These are phyloP conservation scores for Pseudonitzschia delicatissima DNA, from an alignment of 108 stramenopile genomes.

Conservation along the genomic window DNA sequence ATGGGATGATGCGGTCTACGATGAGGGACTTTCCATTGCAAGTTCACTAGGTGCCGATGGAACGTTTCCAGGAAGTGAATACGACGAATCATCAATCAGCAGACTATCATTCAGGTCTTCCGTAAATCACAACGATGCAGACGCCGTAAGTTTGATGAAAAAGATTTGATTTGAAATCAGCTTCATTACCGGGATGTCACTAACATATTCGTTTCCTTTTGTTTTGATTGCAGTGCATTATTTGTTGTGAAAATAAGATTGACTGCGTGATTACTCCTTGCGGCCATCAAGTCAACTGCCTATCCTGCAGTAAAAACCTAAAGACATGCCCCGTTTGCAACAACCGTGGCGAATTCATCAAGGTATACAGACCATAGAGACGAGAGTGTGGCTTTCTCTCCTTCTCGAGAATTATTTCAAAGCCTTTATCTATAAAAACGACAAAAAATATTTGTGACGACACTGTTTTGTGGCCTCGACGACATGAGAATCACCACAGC, in stretches of 20 bases:
- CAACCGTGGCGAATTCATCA: conserved; percentile 53
- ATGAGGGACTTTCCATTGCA: conserved; percentile 28
- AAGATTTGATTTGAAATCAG: background rate
- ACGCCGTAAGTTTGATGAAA: background rate
- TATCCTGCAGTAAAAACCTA: conserved; percentile 48
- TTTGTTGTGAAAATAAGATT: conserved; percentile 58
- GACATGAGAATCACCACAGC: no score
- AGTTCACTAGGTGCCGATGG: conserved; percentile 37
- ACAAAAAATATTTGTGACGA: no score
- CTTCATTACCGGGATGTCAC: background rate
- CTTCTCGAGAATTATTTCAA: no score
- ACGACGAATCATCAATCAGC: conserved; percentile 14
- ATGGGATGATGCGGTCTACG: conserved; percentile 36
- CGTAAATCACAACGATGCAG: no score
- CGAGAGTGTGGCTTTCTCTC: no score
- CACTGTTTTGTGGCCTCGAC: no score
- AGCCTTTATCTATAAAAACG: no score
- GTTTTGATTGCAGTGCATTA: conserved; percentile 43
- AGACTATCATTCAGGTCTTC: no score
- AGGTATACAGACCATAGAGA: conserved; percentile 62
- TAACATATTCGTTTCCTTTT: background rate
- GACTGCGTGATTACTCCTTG: conserved; percentile 81
- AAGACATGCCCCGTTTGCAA: conserved; percentile 66
- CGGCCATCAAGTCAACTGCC: conserved; percentile 78
- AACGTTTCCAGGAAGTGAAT: conserved; percentile 22